Percentiles rank a stretch among this genome's conserved stretches.
Conservation (phyloP, 306 rosid genomes). For the Styphnolobium japonicum region DNA sequence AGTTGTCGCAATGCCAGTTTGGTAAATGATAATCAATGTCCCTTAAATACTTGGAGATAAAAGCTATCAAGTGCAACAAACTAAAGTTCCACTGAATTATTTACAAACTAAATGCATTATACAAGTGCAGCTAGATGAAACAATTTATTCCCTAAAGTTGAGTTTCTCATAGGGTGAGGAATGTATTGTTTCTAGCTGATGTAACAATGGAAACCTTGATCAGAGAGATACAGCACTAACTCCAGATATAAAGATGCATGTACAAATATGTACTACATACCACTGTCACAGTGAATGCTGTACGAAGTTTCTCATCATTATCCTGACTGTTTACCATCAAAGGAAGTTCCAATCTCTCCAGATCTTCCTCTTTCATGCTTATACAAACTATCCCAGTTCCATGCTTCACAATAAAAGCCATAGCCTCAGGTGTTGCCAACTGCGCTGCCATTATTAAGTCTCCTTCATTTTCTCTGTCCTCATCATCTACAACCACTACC, state of each 20-base stretch:
- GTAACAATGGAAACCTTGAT: constrained; percentile 32
- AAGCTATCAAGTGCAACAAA: neutral
- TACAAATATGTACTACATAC: constrained; percentile 52
- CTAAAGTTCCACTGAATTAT: neutral
- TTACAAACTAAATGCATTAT: constrained; percentile 10
- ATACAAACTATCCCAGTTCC: constrained; percentile 90
- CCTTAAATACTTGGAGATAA: neutral
- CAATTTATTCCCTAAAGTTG: neutral
- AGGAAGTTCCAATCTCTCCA: constrained; percentile 76
- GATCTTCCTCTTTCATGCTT: constrained; percentile 80
- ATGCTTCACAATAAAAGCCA: constrained; percentile 89
- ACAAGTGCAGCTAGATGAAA: constrained; percentile 9
- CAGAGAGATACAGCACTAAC: constrained; percentile 32
- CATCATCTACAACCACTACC: constrained; percentile 85
- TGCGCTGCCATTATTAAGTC: constrained; percentile 85
- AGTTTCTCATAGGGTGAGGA: neutral
- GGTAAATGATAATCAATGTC: neutral
- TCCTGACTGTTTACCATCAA: constrained; percentile 73
- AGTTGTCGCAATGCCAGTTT: neutral
- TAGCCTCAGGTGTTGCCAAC: constrained; percentile 83
- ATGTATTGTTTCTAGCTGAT: neutral
- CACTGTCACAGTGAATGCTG: constrained; percentile 91
- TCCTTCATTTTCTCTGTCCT: constrained; percentile 93
- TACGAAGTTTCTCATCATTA: constrained; percentile 69
- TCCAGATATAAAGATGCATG: constrained; percentile 4